Evolutionary conservation across 305 asterid species (phyloP).

Genomic region (Plantago coronopus): DNA sequence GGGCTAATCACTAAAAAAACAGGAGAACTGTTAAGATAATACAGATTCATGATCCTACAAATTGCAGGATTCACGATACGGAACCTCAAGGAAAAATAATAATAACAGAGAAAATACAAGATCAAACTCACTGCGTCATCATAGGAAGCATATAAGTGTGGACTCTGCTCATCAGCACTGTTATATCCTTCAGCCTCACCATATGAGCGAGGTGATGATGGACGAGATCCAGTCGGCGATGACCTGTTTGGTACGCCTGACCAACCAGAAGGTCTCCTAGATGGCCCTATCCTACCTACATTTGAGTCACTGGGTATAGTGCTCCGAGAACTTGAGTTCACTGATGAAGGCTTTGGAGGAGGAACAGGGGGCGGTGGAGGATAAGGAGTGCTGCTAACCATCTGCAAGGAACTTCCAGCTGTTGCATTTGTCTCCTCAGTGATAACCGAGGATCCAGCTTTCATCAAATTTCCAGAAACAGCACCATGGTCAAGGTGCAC

Average conservation of each 20-base stretch:
- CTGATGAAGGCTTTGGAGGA: conserved; percentile 72
- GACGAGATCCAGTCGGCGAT: conserved; percentile 84
- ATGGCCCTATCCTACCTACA: conserved; percentile 52
- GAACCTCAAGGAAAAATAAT: conserved; percentile 4
- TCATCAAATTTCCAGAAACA: conserved; percentile 39
- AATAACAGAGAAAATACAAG: conserved; percentile 7
- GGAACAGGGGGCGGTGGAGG: conserved; percentile 99
- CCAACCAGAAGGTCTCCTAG: conserved; percentile 65
- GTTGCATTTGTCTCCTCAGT: conserved; percentile 51
- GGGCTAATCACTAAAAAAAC: too few species aligned
- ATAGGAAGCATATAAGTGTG: conserved; percentile 62
- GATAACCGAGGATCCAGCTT: conserved; percentile 42
- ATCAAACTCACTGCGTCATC: conserved; percentile 76
- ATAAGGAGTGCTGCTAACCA: conserved; percentile 49
- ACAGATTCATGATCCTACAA: conserved; percentile 1
- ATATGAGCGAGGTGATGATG: conserved; percentile 95
- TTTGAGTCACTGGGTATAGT: conserved; percentile 43
- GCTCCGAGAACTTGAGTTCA: conserved; percentile 50
- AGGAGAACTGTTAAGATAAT: background rate
- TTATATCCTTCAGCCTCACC: conserved; percentile 95
- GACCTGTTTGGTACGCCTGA: conserved; percentile 65
- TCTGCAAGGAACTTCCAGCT: conserved; percentile 51
- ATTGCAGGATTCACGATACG: conserved; percentile 11
- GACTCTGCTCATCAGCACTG: conserved; percentile 89
- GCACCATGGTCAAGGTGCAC: conserved; percentile 33